Evolutionary conservation across 2,329 filamentous ascomycete species (phyloP), one percentile per base, ranked within the genome.

Genomic region (Periconia sp.): DNA sequence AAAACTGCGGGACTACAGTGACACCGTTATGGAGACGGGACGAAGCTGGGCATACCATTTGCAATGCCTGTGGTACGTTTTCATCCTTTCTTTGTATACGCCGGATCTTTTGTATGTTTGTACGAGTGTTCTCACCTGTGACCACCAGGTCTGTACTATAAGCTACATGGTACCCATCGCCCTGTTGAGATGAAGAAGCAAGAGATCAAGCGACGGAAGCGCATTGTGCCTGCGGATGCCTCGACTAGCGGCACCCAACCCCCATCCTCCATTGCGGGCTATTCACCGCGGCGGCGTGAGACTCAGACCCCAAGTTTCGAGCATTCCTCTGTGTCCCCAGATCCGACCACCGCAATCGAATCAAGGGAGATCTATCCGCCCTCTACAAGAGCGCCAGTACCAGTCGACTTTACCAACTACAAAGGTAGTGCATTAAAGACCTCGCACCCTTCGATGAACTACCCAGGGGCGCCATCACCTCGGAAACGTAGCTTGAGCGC

Each of bases 111-210:
- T 18, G 2, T 40, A n/a, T 18, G 4, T 16, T 28, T n/a, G 15
- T 31, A 15, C 28, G 8, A 16, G 10, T 22, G 13, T 35, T 12
- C 39, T 18, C 28, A 36, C 60, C 62, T 46, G 61, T 25, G 15
- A 18, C n/a, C 9, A 7, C 18, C 17, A 96, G 91, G 92, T 4
- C 76, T 99, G 3, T 99, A 99, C 70, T 91, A 95, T 75, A 97
- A 97, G 71, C 83, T 99, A 3, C 94, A 99, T 66, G 92, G 92
- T 40, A 85, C 91, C 21, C 92, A 96, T 70, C 83, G 94, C 29
- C 94, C 94, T 0, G 89, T 94, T 4, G 90, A 90, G n/a, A 97
- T 99, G 94, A 99, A 97, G 72, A 97, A 96, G 70, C 88, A 90
- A 3, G 88, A 95, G 18, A 99, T 99, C 69, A 97, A 99, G 72